Evolutionary conservation across 2,329 filamentous ascomycete species (phyloP), one percentile per base, ranked within the genome.

Genomic region (Ophiocordyceps camponoti-rufipedis): DNA sequence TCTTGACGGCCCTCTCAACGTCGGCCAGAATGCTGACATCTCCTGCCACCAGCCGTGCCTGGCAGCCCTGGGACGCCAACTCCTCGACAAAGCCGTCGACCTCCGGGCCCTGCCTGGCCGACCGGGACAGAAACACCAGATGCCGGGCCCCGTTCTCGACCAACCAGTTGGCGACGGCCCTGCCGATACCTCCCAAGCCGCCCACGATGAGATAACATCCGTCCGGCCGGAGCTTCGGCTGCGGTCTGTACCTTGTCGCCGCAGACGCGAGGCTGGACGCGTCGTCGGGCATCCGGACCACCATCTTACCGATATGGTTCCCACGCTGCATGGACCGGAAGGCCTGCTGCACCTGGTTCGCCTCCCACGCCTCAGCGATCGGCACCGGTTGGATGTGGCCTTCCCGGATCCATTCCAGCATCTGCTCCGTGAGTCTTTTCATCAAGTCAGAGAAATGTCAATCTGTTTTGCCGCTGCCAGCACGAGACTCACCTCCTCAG

Each of bases 121-220:
- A 46, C 3, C 45, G 43, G 2, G 45, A 47, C 11, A 51, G 44
- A 31, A 50, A 47, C 2, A 56, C 49, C 12, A 59, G 45, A 28
- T 53, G 49, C 16, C 50, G 48, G 11, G 56, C 46, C 19, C 44
- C 44, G 11, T 19, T 35, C 13, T 45, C 44, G 7, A 19, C 35
- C 44, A 45, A 23, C 44, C n/a, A 45, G 12, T n/a, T 31, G 1
- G 28, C 29, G 52, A 45, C 5, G 51, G 50, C 29, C 50, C 62
- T 58, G 16, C 48, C 41, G 1, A 43, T 23, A 9, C 38, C 33
- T 4, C 41, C 39, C 4, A 46, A 14, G 2, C 57, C 55, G 2
- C 57, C 56, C 19, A 56, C 48, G 8, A 59, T 46, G 14, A 60
- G 52, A 42, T 59, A 59, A 23, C 23, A 23, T 3, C 23, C 23